Evolutionary conservation across 768 basidiomycete genomes (phyloP).

Genomic region (Kwoniella sp.): DNA sequence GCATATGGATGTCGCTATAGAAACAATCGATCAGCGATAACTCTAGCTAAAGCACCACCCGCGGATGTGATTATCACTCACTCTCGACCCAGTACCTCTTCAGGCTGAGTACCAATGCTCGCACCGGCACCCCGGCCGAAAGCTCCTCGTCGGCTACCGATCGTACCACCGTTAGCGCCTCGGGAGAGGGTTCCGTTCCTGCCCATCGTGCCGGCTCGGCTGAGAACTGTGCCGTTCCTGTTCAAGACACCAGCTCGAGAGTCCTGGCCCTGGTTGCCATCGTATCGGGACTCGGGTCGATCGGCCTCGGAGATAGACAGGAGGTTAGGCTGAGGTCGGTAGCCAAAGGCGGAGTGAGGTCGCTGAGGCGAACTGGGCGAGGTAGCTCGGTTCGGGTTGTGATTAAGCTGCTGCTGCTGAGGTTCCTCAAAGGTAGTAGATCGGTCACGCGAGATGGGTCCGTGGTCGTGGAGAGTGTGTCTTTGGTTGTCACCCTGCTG

Average conservation of each 20-base stretch:
- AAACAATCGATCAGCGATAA: background rate
- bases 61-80: conserved; percentile 18
- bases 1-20: conserved; percentile 48
- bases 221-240: conserved; percentile 43
- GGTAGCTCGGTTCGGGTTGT: conserved; percentile 8
- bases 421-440: conserved; percentile 39
- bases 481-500: conserved; percentile 35
- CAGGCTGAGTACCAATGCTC: conserved; percentile 52
- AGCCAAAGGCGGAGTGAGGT: conserved; percentile 36
- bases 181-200: conserved; percentile 43
- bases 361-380: conserved; percentile 17
- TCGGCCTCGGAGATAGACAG: conserved; percentile 36
- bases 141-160: conserved; percentile 45
- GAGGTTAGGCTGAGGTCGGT: conserved; percentile 41
- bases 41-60: background rate
- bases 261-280: conserved; percentile 25
- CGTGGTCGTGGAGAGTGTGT: conserved; percentile 35
- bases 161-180: conserved; percentile 48
- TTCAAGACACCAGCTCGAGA: conserved; percentile 36
- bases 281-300: conserved; percentile 26
- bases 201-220: conserved; percentile 45
- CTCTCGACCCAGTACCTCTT: conserved; percentile 52
- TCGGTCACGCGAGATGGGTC: conserved; percentile 28
- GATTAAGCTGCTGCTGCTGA: background rate
- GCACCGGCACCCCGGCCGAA: conserved; percentile 53